phyloP scores from a whole-genome alignment of 148 eudicot genomes.

The Mesembryanthemum crystallinum region DNA sequence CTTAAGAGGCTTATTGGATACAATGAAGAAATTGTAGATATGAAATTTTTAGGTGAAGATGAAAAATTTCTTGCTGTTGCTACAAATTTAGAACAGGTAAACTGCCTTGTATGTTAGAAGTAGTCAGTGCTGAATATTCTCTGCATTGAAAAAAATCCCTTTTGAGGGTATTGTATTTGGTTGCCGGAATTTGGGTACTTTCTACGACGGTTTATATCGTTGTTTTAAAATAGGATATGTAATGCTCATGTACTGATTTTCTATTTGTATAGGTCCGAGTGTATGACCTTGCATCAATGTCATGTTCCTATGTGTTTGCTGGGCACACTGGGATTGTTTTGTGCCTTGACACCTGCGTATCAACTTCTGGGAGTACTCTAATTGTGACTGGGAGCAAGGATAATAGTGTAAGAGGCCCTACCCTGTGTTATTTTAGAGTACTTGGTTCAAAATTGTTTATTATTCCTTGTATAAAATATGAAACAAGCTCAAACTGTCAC shows the following conservation, averaged over 20 bases:
- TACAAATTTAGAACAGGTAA: constrained; percentile 87
- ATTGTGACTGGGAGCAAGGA: constrained; percentile 98
- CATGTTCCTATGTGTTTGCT: constrained; percentile 89
- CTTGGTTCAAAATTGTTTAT: neutral
- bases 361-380: constrained; percentile 64
- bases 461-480: neutral
- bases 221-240: neutral
- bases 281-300: constrained; percentile 88
- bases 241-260: constrained; percentile 1
- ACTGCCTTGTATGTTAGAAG: neutral
- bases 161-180: neutral
- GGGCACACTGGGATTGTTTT: constrained; percentile 82
- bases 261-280: constrained; percentile 67
- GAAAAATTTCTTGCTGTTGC: constrained; percentile 94
- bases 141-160: neutral
- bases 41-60: constrained; percentile 93
- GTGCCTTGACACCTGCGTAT: constrained; percentile 76
- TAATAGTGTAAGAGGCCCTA: constrained; percentile 58
- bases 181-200: neutral
- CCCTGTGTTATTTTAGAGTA: neutral
- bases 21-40: constrained; percentile 90
- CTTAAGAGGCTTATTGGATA: constrained; percentile 76
- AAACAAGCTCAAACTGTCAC: neutral
- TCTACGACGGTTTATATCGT: neutral
- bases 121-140: neutral